A percentile compares a stretch with the other conserved stretches of the same genome.
Evolutionary conservation across 2,329 filamentous ascomycete genomes (phyloP).

Genomic region (Tolypocladium cylindrosporum): DNA sequence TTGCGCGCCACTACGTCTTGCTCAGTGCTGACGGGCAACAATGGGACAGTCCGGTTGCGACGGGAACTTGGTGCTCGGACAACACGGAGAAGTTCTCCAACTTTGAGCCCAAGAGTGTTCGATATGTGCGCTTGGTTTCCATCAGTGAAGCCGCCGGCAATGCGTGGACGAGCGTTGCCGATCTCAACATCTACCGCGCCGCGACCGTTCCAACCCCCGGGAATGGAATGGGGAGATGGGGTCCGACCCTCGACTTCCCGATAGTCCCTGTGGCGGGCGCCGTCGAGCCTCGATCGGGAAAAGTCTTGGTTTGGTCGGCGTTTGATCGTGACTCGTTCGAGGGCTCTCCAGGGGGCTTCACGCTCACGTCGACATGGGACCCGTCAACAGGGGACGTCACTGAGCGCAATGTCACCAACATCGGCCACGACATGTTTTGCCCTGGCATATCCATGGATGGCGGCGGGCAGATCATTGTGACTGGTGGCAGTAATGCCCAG

Average conservation of each 20-base stretch:
- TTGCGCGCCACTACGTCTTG: constrained; percentile 15
- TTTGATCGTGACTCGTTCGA: constrained; percentile 7
- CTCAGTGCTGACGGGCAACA: constrained; percentile 16
- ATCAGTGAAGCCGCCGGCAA: constrained; percentile 17
- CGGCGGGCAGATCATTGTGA: constrained; percentile 39
- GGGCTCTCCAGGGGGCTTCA: constrained; percentile 4
- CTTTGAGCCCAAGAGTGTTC: constrained; percentile 17
- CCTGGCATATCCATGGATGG: constrained; percentile 34
- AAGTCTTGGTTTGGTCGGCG: constrained; percentile 3
- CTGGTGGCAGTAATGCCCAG: constrained; percentile 38
- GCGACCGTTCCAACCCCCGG: constrained; percentile 12
- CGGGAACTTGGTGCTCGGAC: constrained; percentile 19
- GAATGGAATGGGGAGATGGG: constrained; percentile 18
- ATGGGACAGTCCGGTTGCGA: constrained; percentile 15
- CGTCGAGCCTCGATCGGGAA: constrained; percentile 3
- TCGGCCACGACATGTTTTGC: constrained; percentile 46
- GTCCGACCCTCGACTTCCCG: constrained; percentile 23
- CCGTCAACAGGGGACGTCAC: constrained; percentile 10
- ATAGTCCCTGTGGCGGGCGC: constrained; percentile 18
- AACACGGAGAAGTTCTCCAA: constrained; percentile 18
- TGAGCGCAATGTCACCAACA: constrained; percentile 23
- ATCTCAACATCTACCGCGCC: constrained; percentile 19
- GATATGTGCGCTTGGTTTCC: constrained; percentile 19
- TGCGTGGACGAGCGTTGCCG: constrained; percentile 20
- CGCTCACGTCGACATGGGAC: constrained; percentile 10